Evolutionary conservation across 1,139 yeast species (phyloP), one percentile per base, ranked within the genome.

Genomic region (Groenewaldozyma sp.): DNA sequence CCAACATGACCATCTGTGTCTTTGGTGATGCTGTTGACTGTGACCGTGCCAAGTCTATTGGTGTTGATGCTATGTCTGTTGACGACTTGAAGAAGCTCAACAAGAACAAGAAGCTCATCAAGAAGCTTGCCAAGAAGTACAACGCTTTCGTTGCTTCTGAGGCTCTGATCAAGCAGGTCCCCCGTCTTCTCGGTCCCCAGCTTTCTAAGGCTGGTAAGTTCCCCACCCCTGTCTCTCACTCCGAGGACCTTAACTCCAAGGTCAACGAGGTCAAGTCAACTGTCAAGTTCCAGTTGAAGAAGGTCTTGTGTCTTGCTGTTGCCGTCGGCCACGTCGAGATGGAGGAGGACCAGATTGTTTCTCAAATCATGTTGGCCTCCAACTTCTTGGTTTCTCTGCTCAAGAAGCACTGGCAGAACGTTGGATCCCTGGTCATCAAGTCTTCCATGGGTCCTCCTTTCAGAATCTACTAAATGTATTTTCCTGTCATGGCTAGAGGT

Each of bases 321-420:
- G 87, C 91, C 56, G 82, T 93, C 64, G 99, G 96, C 74, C 80
- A 93, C 93, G 97, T 93, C 63, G 88, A 88, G 71, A 91, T 93
- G 98, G 94, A 84, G 66, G 94, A 87, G 76, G 96, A 87, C 62
- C 77, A 78, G 63, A 77, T 93, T 68, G 95, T 84, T 63, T 83
- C 91, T 81, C 98, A 93, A 74, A 86, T 93, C 76, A 79, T 93
- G 87, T 80, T 93, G 91, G 79, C 98, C 62, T 79, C 94, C 63
- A 93, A 93, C 95, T 93, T 93, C 80, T 84, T 93, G 73, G 98
- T 93, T 60, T 93, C 99, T 61, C 77, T 93, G 73, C 82, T 93
- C 73, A 93, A 93, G 95, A 93, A 93, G 93, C 88, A 91, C 95
- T 91, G 98, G 98, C 98, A 93, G 81, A 93, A 93, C 75, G 96